Evolutionary conservation across 768 basidiomycete genomes (phyloP), one percentile per base, ranked within the genome.

Genomic region (Lentinula guzmanii): DNA sequence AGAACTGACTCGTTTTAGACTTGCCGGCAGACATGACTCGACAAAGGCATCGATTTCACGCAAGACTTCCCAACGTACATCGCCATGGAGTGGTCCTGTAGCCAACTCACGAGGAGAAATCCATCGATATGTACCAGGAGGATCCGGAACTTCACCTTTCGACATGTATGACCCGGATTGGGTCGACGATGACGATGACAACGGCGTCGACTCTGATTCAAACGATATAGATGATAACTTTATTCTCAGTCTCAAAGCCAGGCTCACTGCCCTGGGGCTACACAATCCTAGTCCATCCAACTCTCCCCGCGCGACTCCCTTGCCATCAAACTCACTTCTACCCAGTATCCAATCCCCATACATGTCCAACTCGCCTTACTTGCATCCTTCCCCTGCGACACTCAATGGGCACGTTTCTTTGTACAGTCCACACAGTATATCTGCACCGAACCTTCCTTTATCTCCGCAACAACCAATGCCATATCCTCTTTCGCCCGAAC

Each of bases 11-110:
- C 34, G n/a, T 13, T 50, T 28, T 37, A 59, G 58, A 33, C 34
- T 50, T 21, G 2, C 42, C 24, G 58, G 46, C 11, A 43, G 46
- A 48, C 58, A 33, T 15, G 58, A 59, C 37, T 48, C 58, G 18
- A 48, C 34, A 16, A 59, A 50, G 37, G 46, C 13, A n/a, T 59
- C 58, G 7, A 10, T 59, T 28, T n/a, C 46, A 21, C 58, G 58
- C n/a, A 59, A 59, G 33, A 24, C 45, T 34, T 50, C 58, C n/a
- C 45, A 46, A 13, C 58, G 58, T 39, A 28, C 18, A 35, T 59
- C 58, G 1, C 58, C 58, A 34, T 59, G 58, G 58, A 59, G 58
- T 50, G 58, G 58, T 13, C 58, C 58, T 50, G 48, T 59, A 15
- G 58, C 58, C 11, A 48, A 59, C 28, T 59, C 58, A 7, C 28